Evolutionary conservation across 257 asterid species (phyloP), one percentile per base, ranked within the genome.

Genomic region (Solanum infundibuliforme): DNA sequence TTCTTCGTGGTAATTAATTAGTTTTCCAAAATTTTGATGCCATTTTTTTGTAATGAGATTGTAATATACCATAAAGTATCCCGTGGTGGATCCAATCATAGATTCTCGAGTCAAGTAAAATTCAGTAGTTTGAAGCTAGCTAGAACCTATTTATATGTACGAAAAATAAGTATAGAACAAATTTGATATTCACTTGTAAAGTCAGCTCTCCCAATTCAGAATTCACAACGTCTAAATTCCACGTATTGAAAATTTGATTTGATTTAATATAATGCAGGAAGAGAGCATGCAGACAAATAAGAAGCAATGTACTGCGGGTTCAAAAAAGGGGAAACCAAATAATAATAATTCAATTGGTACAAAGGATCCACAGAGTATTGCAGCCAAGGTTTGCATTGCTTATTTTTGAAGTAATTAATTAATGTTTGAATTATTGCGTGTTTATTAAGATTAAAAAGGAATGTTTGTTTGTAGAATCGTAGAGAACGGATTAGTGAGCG

Each of bases 331-430:
- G 4, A 95, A 94, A 90, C 76, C 92, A 3, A 94, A 91, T 90
- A 32, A 89, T 23, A 36, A 89, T 23, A 36, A 89, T 23, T 85
- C 84, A 2, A 68, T 92, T 5, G 90, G 91, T 76, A 85, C 92
- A 2, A 96, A 94, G 91, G 99, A 94, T 91, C 98, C 98, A 86
- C 98, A 93, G 89, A 96, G 98, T 79, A 89, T 94, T 85, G 98
- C 99, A 88, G 99, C 99, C 84, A 96, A 96, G 98, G 99, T 95
- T 76, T 52, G 39, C 7, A 74, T 14, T 71, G 38, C 36, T 25
- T 21, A 5, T 71, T 48, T 25, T 72, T 27, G 5, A 36, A 62
- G 43, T 32, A 23, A 68, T 65, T 41, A 32, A 32, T 38, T 39
- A 11, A 13, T 74, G 3, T 0, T 87, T 46, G 41, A 81, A 14